A percentile compares a stretch with the other conserved stretches of the same genome.
These are phyloP conservation scores for Verticillium longisporum DNA, from an alignment of 2,329 filamentous ascomycete genomes.

Conservation along the genomic window DNA sequence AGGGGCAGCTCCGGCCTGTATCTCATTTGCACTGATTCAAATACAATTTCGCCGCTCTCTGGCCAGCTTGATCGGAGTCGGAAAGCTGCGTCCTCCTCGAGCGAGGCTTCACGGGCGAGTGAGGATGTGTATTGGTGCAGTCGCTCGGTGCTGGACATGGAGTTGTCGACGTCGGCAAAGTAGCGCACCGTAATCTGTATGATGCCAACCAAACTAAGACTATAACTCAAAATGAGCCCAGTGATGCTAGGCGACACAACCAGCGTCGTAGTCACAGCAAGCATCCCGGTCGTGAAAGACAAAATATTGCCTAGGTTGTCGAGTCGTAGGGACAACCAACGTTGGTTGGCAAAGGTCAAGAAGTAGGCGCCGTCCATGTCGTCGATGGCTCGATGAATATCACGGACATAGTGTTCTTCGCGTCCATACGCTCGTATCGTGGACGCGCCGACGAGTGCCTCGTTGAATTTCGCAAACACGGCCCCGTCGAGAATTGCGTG, in stretches of 20 bases:
- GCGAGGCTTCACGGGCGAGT: conserved; percentile 82
- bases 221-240: conserved; percentile 87
- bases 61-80: conserved; percentile 69
- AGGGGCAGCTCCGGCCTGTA: conserved; percentile 67
- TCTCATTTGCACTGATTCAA: conserved; percentile 71
- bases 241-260: conserved; percentile 76
- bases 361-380: conserved; percentile 94
- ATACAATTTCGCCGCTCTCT: conserved; percentile 73
- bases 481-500: conserved; percentile 81
- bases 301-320: conserved; percentile 78
- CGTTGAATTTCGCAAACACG: conserved; percentile 87
- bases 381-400: conserved; percentile 70
- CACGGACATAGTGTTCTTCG: conserved; percentile 64
- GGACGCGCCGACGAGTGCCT: conserved; percentile 76
- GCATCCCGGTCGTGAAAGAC: conserved; percentile 83
- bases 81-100: conserved; percentile 59
- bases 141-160: conserved; percentile 94
- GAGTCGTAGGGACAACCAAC: conserved; percentile 82
- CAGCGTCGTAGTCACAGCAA: conserved; percentile 89
- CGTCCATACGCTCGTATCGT: conserved; percentile 88
- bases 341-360: conserved; percentile 89
- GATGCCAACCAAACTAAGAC: conserved; percentile 88
- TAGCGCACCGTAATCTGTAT: conserved; percentile 96
- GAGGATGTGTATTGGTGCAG: conserved; percentile 82
- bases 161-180: conserved; percentile 91